A percentile compares a stretch with the other conserved stretches of the same genome.
Evolutionary conservation across 2,329 filamentous ascomycete species (phyloP).

Genomic region (Fusarium sterilihyphosum): DNA sequence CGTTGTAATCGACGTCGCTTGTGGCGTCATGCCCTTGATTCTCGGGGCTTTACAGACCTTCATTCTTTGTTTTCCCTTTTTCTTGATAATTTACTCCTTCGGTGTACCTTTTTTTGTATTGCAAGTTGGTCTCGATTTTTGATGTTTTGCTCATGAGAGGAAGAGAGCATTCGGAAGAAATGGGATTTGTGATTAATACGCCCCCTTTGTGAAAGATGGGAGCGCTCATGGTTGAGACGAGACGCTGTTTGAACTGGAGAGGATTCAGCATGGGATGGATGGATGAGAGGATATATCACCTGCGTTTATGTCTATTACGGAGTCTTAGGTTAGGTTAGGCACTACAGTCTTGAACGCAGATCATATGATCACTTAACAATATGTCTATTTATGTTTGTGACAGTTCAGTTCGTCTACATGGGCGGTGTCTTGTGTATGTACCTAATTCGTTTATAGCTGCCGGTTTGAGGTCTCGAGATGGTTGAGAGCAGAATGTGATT

Average conservation of each 20-base stretch:
- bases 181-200: constrained; percentile 36
- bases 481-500: neutral
- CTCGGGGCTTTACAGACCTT: constrained; percentile 40
- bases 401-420: neutral
- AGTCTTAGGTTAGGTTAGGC: constrained; percentile 40
- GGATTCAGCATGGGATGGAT: constrained; percentile 26
- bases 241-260: constrained; percentile 22
- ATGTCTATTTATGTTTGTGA: neutral
- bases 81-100: constrained; percentile 48
- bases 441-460: neutral
- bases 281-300: constrained; percentile 39
- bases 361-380: constrained; percentile 33
- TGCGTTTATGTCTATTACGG: constrained; percentile 44
- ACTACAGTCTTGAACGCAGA: constrained; percentile 43
- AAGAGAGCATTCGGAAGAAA: constrained; percentile 17
- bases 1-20: constrained; percentile 54
- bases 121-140: constrained; percentile 35
- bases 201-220: constrained; percentile 23
- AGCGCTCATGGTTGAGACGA: constrained; percentile 36
- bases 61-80: constrained; percentile 44
- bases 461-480: neutral
- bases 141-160: constrained; percentile 27
- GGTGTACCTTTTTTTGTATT: constrained; percentile 44
- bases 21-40: constrained; percentile 41
- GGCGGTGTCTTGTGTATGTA: neutral